phyloP scores from a whole-genome alignment of 2,329 filamentous ascomycete genomes.

The Hypoxylon sp. region DNA sequence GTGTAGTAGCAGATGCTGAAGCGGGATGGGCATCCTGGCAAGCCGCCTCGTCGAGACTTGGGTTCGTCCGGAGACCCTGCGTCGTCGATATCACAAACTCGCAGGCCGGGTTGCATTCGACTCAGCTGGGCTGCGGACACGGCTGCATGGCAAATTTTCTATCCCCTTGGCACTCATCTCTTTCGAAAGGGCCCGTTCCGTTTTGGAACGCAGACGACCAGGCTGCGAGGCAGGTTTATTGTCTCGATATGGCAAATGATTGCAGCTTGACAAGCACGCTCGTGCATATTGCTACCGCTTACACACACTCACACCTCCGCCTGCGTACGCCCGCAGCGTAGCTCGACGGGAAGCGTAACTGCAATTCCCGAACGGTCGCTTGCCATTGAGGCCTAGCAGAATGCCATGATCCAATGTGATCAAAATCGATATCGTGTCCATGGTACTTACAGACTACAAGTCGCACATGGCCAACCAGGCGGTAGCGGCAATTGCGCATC shows the following conservation, averaged over 20 bases:
- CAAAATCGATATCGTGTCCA: slow-evolving; percentile 13
- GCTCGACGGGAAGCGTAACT: slow-evolving; percentile 18
- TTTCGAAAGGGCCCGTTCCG: slow-evolving; percentile 28
- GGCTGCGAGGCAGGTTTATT: slow-evolving; percentile 32
- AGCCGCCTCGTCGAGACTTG: slow-evolving; percentile 10
- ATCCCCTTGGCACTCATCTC: slow-evolving; percentile 35
- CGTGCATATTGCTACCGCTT: slow-evolving; percentile 19
- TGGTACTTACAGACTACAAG: no score
- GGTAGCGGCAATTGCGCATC: slow-evolving; percentile 21
- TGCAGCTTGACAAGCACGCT: slow-evolving; percentile 32
- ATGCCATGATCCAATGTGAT: slow-evolving; percentile 10
- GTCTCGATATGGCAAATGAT: slow-evolving; percentile 31
- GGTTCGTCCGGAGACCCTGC: slow-evolving; percentile 27
- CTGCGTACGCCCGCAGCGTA: slow-evolving; percentile 22
- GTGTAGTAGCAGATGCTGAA: slow-evolving; percentile 19
- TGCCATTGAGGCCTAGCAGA: not conserved
- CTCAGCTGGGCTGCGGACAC: slow-evolving; percentile 11
- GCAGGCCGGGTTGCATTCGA: slow-evolving; percentile 29
- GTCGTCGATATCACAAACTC: slow-evolving; percentile 24
- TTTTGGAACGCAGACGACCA: slow-evolving; percentile 28
- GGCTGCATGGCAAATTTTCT: slow-evolving; percentile 26
- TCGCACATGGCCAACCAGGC: slow-evolving; percentile 19
- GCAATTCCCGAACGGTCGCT: not conserved
- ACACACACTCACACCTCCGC: slow-evolving; percentile 1
- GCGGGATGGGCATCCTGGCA: slow-evolving; percentile 12